phyloP scores from a whole-genome alignment of 139 green algal species.

The Chlorella sorokiniana region DNA sequence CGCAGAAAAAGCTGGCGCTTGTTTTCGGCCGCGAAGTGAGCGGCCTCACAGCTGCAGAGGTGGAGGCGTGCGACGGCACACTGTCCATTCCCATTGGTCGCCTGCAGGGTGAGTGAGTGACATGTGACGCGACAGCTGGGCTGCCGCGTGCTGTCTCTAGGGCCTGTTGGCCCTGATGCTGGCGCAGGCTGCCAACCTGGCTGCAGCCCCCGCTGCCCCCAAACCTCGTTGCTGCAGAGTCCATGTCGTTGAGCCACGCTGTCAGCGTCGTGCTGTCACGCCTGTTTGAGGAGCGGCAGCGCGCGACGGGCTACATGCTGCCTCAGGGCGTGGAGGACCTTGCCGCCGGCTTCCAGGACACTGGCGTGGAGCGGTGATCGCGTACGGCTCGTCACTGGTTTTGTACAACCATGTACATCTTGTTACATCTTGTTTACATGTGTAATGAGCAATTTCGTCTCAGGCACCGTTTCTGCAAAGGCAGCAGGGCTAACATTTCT shows the following conservation, averaged over 20 bases:
- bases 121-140: background rate
- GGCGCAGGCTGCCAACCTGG: background rate
- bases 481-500: too few species aligned
- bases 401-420: too few species aligned
- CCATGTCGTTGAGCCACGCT: constrained; percentile 60
- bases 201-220: background rate
- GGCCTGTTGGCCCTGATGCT: background rate
- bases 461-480: too few species aligned
- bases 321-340: constrained; percentile 4
- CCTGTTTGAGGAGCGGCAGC: constrained; percentile 51
- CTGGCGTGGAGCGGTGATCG: constrained; percentile 20
- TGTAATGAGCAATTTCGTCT: too few species aligned
- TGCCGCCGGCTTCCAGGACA: constrained; percentile 14
- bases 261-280: constrained; percentile 59
- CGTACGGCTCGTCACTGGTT: background rate
- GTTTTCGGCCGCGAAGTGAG: constrained; percentile 74
- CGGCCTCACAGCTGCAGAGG: constrained; percentile 63
- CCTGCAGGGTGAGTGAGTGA: constrained; percentile 40
- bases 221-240: constrained; percentile 36
- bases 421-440: too few species aligned
- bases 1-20: constrained; percentile 45
- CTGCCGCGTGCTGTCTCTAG: background rate
- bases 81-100: constrained; percentile 66
- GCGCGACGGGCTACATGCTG: background rate
- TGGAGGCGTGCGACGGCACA: constrained; percentile 55